Percentiles rank a stretch among this genome's conserved stretches.
Evolutionary conservation across 78 protist genomes (phyloP).

Genomic region (Dictyostelium purpureum): DNA sequence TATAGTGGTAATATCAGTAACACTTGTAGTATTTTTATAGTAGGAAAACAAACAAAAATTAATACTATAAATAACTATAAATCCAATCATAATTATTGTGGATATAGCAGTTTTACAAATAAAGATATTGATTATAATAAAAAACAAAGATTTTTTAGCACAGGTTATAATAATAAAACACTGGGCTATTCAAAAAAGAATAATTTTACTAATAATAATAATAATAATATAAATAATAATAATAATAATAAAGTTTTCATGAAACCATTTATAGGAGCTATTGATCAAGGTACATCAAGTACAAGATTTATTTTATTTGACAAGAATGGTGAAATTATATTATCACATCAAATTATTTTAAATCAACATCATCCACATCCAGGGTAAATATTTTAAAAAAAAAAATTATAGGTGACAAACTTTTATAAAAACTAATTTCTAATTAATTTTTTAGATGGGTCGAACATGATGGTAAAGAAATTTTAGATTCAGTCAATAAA

Average conservation of each 20-base stretch:
- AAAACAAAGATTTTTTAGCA: no score
- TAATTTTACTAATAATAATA: neutral
- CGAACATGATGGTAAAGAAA: constrained; percentile 93
- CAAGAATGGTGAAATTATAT: neutral
- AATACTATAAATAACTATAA: no score
- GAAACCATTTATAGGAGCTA: constrained; percentile 78
- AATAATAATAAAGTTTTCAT: neutral
- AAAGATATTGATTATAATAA: no score
- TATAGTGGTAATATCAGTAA: no score
- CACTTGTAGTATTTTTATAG: no score
- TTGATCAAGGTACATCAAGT: constrained; percentile 97
- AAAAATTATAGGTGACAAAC: neutral
- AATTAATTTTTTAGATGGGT: constrained; percentile 92
- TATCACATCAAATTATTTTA: constrained; percentile 69
- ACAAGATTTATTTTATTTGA: constrained; percentile 92
- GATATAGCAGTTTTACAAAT: no score
- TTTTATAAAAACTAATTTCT: no score
- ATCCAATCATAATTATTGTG: no score
- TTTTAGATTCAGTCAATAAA: constrained; percentile 36
- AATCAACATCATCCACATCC: constrained; percentile 78
- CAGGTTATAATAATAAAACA: no score
- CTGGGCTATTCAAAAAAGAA: no score
- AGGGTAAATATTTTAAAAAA: constrained; percentile 24
- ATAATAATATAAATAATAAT: neutral
- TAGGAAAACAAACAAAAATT: no score